Base-by-base conservation (phyloP, 768 basidiomycete genomes). In the Tricholoma flavovirens region DNA sequence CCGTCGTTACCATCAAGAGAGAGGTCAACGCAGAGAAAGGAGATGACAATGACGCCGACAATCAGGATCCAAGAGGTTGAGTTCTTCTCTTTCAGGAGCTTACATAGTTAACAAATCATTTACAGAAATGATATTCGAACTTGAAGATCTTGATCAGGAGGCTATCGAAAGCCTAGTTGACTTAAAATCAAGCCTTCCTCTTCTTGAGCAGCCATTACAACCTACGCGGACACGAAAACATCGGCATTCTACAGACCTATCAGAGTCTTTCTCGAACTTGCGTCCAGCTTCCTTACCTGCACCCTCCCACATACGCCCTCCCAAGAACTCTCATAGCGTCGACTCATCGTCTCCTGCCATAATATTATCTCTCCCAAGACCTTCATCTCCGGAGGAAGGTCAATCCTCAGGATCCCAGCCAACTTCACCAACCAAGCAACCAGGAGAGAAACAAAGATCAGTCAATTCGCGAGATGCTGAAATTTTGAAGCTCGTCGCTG, bases 271-370 rank as follows among this genome's bases (percentile, higher is more conserved):
- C 49, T 77, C 81, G 14, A 71, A 76, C 15, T 70, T 90, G 32
- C 79, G 88, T 29, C 88, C 88, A 1, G 68, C 78, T 4, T 89
- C 88, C 12, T 76, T 90, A n/a, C 88, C 88, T 1, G 71, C 71
- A 12, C 83, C 84, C 26, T 86, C 87, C n/a, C 67, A 78, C 53
- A 71, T 83, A 52, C 83, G 80, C 11, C 74, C 75, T 35, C 67
- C 73, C 6, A 72, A 75, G 56, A 71, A 73, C 56, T 70, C 69
- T 29, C 71, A 72, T 29, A 73, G 69, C 48, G 68, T 69, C 33
- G 77, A 76, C 60, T 60, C 70, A n/a, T 73, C 73, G 17, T 68
- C 71, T 32, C 67, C 71, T 54, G 62, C 64, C 19, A 65, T 72
- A 57, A 61, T 73, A 56, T 54, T 70, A 42, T 66, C 69, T 15